Percentiles rank a stretch among this genome's conserved stretches.
Evolutionary conservation across 2,329 filamentous ascomycete genomes (phyloP).

Genomic region (Pyricularia sp.): DNA sequence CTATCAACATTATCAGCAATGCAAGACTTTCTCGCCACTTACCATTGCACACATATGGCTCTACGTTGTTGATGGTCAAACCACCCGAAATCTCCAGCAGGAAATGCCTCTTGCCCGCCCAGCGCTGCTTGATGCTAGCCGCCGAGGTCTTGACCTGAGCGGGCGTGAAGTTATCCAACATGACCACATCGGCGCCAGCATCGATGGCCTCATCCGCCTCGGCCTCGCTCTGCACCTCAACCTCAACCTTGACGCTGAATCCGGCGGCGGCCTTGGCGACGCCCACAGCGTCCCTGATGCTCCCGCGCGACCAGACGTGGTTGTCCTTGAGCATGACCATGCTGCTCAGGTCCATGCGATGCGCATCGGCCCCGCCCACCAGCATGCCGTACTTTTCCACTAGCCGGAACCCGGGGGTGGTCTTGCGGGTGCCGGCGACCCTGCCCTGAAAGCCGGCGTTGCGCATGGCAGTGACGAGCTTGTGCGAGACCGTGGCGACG

Average conservation of each 20-base stretch:
- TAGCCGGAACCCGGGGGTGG: constrained; percentile 86
- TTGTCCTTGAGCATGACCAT: constrained; percentile 99
- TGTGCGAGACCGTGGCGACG: constrained; percentile 62
- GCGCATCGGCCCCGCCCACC: constrained; percentile 83
- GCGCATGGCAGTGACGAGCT: constrained; percentile 46
- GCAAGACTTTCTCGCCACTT: constrained; percentile 18
- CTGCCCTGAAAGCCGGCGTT: constrained; percentile 68
- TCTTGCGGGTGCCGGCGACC: constrained; percentile 93
- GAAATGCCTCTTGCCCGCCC: constrained; percentile 64
- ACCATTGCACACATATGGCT: constrained; percentile 68
- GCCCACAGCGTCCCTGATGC: constrained; percentile 75
- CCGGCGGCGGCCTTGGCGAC: constrained; percentile 79
- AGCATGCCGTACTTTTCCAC: constrained; percentile 99
- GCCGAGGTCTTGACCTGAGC: constrained; percentile 70
- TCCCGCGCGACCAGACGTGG: constrained; percentile 85
- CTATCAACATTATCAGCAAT: constrained; percentile 5
- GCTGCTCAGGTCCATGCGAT: constrained; percentile 80
- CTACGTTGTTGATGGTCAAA: constrained; percentile 75
- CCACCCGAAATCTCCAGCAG: constrained; percentile 91
- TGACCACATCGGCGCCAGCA: constrained; percentile 89
- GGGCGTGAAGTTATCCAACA: constrained; percentile 91
- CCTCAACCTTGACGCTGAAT: constrained; percentile 90
- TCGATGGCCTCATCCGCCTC: constrained; percentile 87
- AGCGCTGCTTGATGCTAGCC: constrained; percentile 66
- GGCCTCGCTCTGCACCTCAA: constrained; percentile 80